Base-by-base conservation (phyloP, 352 stramenopile genomes). In the Phytophthora europaea region DNA sequence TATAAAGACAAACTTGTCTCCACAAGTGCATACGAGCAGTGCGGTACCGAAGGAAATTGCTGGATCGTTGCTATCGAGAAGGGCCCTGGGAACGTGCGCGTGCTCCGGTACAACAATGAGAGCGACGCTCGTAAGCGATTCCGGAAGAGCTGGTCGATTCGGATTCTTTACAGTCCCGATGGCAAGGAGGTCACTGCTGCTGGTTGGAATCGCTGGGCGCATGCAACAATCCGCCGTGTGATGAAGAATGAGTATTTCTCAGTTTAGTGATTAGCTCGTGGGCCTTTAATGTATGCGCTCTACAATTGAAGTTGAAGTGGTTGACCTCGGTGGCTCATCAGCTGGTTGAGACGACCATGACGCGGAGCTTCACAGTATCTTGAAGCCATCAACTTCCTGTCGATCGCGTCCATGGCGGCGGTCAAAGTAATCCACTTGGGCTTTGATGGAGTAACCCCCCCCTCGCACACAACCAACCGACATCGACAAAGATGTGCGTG, bases 31-130 rank as follows among this genome's bases (percentile, higher is more conserved):
- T 73, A 73, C 34, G 70, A 78, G 26, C 18, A 34, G 10, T 43
- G 38, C n/a, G 56, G 28, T 34, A 18, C 31, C 13, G 20, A 52
- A 3, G 18, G 67, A 12, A 59, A 33, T 2, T 36, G 28, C 18
- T 75, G 71, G 71, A 26, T 75, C 10, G 47, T 74, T 6, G 70
- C 70, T 7, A 70, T 71, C 40, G 65, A 78, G 34, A 66, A 78
- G 52, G 70, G 70, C 7, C 63, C 40, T 7, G 36, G 53, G 3
- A 78, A 78, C 50, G 71, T 75, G 0, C 61, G 61, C 43, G 65
- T 78, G 12, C 43, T 59, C 52, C 66, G 62, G 10, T 79, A 72
- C 40, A 36, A 12, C 8, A 66, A n/a, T 4, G 67, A 79, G 23
- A 33, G 20, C 15, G 60, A 67, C 1, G 72, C 71, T 12, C 31